These are phyloP conservation scores for Aspergillus mulundensis DNA, from an alignment of 495 filamentous ascomycete genomes.

Conservation along the genomic window DNA sequence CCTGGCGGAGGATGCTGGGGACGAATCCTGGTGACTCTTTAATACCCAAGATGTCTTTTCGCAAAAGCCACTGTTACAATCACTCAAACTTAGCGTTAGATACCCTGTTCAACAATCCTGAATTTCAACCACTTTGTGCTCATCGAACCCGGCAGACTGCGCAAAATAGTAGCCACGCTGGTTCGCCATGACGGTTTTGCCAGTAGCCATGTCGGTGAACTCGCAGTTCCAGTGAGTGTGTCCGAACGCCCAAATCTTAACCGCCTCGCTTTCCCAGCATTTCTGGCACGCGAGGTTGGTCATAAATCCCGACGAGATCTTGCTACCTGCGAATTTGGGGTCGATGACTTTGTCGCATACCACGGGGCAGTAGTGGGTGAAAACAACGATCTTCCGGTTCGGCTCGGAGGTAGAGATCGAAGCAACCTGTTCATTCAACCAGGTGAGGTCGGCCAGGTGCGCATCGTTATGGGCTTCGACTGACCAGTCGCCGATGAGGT, in stretches of 20 bases:
- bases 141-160: conserved; percentile 23
- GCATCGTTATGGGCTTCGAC: conserved; percentile 33
- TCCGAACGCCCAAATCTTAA: conserved; percentile 49
- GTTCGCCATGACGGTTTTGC: conserved; percentile 26
- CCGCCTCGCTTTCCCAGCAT: conserved; percentile 37
- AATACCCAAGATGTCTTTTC: no score
- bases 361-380: conserved; percentile 15
- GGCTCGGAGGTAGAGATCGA: conserved; percentile 20
- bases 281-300: conserved; percentile 34
- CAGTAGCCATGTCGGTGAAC: conserved; percentile 22
- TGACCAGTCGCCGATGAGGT: conserved; percentile 35
- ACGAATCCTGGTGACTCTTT: not conserved
- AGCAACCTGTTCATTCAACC: conserved; percentile 41
- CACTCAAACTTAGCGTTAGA: no score
- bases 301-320: not conserved
- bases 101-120: not conserved
- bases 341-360: not conserved
- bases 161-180: conserved; percentile 31
- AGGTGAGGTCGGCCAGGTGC: conserved; percentile 34
- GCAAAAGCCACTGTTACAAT: no score
- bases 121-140: conserved; percentile 8
- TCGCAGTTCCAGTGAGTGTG: conserved; percentile 51
- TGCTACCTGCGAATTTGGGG: not conserved
- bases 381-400: conserved; percentile 31
- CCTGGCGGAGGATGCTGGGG: not conserved